Evolutionary conservation across 2,329 filamentous ascomycete species (phyloP).

Genomic region (Calonectria naviculata): DNA sequence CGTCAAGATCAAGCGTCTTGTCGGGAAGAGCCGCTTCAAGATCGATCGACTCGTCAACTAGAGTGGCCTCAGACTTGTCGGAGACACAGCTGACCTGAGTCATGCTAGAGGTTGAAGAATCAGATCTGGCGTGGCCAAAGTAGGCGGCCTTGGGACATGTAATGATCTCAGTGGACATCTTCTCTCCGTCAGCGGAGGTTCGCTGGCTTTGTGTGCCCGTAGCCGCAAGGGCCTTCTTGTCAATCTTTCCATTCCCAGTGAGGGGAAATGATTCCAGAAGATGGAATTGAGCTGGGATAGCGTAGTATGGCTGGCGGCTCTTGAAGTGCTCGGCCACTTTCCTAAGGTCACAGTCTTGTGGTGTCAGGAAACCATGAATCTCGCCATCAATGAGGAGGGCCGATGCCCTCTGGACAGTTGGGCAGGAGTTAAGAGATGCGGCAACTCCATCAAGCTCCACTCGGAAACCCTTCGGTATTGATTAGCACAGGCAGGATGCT

Average conservation of each 20-base stretch:
- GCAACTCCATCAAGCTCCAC: slow-evolving; percentile 70
- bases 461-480: slow-evolving; percentile 60
- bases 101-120: slow-evolving; percentile 43
- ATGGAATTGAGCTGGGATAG: slow-evolving; percentile 59
- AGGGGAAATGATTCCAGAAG: slow-evolving; percentile 57
- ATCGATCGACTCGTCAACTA: slow-evolving; percentile 39
- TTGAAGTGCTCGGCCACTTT: slow-evolving; percentile 53
- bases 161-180: neutral
- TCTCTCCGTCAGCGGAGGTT: neutral
- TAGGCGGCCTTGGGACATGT: slow-evolving; percentile 23
- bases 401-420: slow-evolving; percentile 57
- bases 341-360: slow-evolving; percentile 45
- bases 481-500: neutral
- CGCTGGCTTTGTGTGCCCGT: neutral
- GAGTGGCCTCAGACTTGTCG: slow-evolving; percentile 26
- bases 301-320: slow-evolving; percentile 64
- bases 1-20: slow-evolving; percentile 42
- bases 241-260: slow-evolving; percentile 67
- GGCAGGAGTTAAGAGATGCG: slow-evolving; percentile 56
- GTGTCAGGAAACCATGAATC: slow-evolving; percentile 62
- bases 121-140: slow-evolving; percentile 29
- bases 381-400: slow-evolving; percentile 58
- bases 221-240: slow-evolving; percentile 56
- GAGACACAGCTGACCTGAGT: slow-evolving; percentile 29
- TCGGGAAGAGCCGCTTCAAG: slow-evolving; percentile 48